Evolutionary conservation across 768 basidiomycete species (phyloP).

Genomic region (Suillus paluster): DNA sequence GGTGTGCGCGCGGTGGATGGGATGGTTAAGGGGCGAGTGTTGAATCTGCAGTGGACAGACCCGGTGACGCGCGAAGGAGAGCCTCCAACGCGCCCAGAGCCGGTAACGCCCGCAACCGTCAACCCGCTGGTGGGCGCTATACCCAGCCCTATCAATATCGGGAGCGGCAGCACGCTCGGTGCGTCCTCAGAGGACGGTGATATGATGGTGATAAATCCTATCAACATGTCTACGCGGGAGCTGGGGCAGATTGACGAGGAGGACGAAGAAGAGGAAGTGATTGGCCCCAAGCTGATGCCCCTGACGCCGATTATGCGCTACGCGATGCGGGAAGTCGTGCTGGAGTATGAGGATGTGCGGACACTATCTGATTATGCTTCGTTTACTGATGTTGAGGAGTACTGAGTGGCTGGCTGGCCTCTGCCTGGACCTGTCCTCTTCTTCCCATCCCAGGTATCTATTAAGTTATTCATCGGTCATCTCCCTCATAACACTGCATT

Average conservation of each 20-base stretch:
- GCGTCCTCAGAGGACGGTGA: slow-evolving; percentile 49
- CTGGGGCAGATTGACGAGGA: slow-evolving; percentile 52
- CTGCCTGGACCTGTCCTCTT: background rate
- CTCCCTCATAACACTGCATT: slow-evolving; percentile 4
- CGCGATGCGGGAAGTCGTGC: slow-evolving; percentile 84
- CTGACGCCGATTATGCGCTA: slow-evolving; percentile 81
- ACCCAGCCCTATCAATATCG: slow-evolving; percentile 14
- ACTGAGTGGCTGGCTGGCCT: slow-evolving; percentile 39
- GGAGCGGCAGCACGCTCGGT: slow-evolving; percentile 45
- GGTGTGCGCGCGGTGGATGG: slow-evolving; percentile 85
- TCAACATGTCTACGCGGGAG: slow-evolving; percentile 45
- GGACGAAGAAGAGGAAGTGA: slow-evolving; percentile 54
- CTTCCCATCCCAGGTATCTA: background rate
- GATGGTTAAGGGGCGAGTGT: slow-evolving; percentile 77
- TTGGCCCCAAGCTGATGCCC: slow-evolving; percentile 79
- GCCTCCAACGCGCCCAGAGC: slow-evolving; percentile 29
- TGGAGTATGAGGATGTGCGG: slow-evolving; percentile 79
- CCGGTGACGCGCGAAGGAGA: slow-evolving; percentile 60
- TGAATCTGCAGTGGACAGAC: slow-evolving; percentile 81
- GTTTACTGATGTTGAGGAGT: slow-evolving; percentile 70
- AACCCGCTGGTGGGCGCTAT: slow-evolving; percentile 34
- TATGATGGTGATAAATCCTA: slow-evolving; percentile 47
- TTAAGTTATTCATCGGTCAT: slow-evolving; percentile 3
- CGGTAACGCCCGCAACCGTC: slow-evolving; percentile 32
- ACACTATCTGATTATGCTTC: slow-evolving; percentile 82